Base-by-base conservation (phyloP, 2,329 filamentous ascomycete species). In the Sclerotiophoma versabilis region DNA sequence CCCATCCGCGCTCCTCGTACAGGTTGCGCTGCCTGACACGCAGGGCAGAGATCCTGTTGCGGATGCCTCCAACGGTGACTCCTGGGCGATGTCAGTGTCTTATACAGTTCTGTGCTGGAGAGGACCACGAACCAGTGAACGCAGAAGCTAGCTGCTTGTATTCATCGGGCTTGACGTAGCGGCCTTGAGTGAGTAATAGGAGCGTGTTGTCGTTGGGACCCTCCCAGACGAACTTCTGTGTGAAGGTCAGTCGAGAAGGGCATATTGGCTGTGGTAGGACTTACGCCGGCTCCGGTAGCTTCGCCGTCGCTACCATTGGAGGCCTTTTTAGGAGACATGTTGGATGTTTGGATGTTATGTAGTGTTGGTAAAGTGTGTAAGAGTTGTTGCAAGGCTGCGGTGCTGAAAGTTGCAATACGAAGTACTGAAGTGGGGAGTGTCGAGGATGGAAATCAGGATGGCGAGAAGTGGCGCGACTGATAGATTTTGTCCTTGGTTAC, bases 311-410 rank as follows among this genome's bases (percentile, higher is more conserved):
- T 14, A 9, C 15, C 14, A 9, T 10, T 43, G 12, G 45, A 1
- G 7, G 44, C 25, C 23, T 57, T 53, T 15, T 57, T 57, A 20
- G 49, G 39, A 60, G 59, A 47, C 51, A 42, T 62, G 12, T 11
- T 72, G 72, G 81, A 15, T 26, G 46, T 15, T 41, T 15, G n/a
- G n/a, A n/a, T n/a, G 3, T 22, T 20, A 5, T 37, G 36, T 34
- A 15, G 25, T 26, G 30, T 12, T 29, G 14, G 15, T 23, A 2
- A 14, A 4, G 25, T 23, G 20, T n/a, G 10, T 10, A 17, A 27
- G 20, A 15, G 43, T 30, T 46, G 17, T 20, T n/a, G n/a, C n/a
- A n/a, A n/a, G n/a, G n/a, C n/a, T n/a, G n/a, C n/a, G n/a, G n/a
- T n/a, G n/a, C n/a, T n/a, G n/a, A n/a, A n/a, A n/a, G n/a, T 17